These are phyloP conservation scores for Papiliotrema nemorosa DNA, from an alignment of 1,284 basidiomycete genomes.

Conservation along the genomic window DNA sequence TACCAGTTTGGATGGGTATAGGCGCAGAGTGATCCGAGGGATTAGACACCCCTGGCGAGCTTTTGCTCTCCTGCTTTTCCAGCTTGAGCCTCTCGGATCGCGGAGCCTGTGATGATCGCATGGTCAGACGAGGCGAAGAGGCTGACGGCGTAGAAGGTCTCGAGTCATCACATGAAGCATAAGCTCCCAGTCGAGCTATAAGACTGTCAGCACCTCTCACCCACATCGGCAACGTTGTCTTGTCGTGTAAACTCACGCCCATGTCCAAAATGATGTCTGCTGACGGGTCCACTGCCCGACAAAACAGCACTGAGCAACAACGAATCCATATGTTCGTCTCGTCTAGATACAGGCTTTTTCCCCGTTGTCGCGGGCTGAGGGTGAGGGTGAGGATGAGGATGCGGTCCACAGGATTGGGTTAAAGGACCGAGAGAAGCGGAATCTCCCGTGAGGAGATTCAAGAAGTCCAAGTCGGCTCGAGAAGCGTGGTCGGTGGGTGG, in stretches of 20 bases:
- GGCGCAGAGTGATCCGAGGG: neutral
- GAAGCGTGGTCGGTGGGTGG: constrained; percentile 8
- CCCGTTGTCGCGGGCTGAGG: neutral
- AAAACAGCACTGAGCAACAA: constrained; percentile 46
- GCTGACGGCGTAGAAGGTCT: constrained; percentile 30
- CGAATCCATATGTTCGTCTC: constrained; percentile 38
- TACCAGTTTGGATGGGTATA: too few species aligned
- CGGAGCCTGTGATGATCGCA: constrained; percentile 44
- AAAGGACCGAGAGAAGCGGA: constrained; percentile 24
- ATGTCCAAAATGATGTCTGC: constrained; percentile 48
- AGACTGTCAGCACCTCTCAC: neutral
- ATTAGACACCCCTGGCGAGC: neutral
- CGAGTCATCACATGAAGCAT: constrained; percentile 44
- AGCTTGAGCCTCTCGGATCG: constrained; percentile 36
- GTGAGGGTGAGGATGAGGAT: neutral
- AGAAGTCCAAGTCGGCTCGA: constrained; percentile 42
- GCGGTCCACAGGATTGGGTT: neutral
- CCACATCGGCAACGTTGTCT: neutral
- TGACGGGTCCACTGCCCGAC: constrained; percentile 42
- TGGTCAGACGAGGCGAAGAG: constrained; percentile 18
- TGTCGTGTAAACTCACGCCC: constrained; percentile 14
- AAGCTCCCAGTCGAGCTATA: constrained; percentile 37
- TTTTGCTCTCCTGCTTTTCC: constrained; percentile 13
- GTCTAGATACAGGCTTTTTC: constrained; percentile 17
- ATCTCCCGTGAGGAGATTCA: constrained; percentile 39